phyloP scores from a whole-genome alignment of 768 basidiomycete genomes.

The Nevesoporus exiguus region DNA sequence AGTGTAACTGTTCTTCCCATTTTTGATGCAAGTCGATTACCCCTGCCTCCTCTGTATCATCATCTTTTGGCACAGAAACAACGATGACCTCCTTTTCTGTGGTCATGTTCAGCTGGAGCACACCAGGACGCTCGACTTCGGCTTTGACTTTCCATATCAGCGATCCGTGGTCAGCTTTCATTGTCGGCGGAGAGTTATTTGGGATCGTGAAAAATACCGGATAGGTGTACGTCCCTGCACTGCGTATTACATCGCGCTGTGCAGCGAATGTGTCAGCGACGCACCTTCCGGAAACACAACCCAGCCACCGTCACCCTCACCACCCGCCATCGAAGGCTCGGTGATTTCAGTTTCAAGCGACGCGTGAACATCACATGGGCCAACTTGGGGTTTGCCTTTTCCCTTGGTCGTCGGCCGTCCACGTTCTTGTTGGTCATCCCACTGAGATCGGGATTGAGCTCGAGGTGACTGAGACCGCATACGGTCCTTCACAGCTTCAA shows the following conservation, averaged over 20 bases:
- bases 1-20: constrained; percentile 89
- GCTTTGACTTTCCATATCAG: constrained; percentile 81
- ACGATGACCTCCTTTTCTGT: constrained; percentile 71
- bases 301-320: constrained; percentile 54
- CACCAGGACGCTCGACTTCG: constrained; percentile 75
- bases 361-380: background rate
- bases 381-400: constrained; percentile 28
- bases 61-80: constrained; percentile 60
- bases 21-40: constrained; percentile 81
- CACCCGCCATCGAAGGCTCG: constrained; percentile 19
- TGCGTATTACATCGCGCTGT: constrained; percentile 45
- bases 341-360: constrained; percentile 32
- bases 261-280: constrained; percentile 14
- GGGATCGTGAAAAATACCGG: constrained; percentile 92
- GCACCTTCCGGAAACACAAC: constrained; percentile 85
- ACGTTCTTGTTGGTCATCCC: constrained; percentile 13
- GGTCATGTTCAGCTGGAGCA: constrained; percentile 68
- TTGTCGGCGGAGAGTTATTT: constrained; percentile 69
- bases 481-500: constrained; percentile 42
- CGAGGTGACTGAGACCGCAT: constrained; percentile 49
- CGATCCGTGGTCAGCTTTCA: constrained; percentile 71
- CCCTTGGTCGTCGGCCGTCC: constrained; percentile 31
- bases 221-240: constrained; percentile 83
- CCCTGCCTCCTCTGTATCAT: constrained; percentile 56
- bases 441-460: constrained; percentile 3